These are phyloP conservation scores for Clausena lansium DNA, from an alignment of 345 rosid genomes.

Conservation along the genomic window DNA sequence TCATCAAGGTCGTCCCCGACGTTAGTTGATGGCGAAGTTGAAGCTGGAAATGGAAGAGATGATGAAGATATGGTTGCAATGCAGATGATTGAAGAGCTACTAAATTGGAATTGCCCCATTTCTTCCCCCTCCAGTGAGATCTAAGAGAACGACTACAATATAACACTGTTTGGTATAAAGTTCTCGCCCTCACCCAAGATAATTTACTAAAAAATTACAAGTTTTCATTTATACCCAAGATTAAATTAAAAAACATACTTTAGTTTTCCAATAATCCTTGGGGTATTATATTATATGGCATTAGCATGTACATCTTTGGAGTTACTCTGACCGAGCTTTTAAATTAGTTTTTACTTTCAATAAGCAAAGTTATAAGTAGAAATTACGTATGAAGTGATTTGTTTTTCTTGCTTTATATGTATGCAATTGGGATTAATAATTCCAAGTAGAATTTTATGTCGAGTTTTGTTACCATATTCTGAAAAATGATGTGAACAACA, in stretches of 20 bases:
- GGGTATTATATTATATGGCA: background rate
- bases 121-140: background rate
- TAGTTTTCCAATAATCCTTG: background rate
- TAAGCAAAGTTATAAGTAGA: background rate
- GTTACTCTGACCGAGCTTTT: background rate
- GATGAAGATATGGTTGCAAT: constrained; percentile 60
- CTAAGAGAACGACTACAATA: background rate
- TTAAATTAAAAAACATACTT: background rate
- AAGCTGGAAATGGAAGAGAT: constrained; percentile 15
- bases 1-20: constrained; percentile 11
- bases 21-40: constrained; percentile 13
- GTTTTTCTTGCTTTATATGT: background rate
- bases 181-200: too few relatives aligned
- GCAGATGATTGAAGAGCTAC: constrained; percentile 83
- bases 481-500: background rate
- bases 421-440: background rate
- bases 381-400: background rate
- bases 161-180: background rate
- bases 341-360: background rate
- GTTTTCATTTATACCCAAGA: too few relatives aligned
- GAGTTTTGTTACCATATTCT: background rate
- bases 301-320: background rate
- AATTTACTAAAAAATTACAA: too few relatives aligned
- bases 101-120: constrained; percentile 49
- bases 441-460: background rate